Evolutionary conservation across 495 filamentous ascomycete genomes (phyloP).

Genomic region (Annulohypoxylon bovei): DNA sequence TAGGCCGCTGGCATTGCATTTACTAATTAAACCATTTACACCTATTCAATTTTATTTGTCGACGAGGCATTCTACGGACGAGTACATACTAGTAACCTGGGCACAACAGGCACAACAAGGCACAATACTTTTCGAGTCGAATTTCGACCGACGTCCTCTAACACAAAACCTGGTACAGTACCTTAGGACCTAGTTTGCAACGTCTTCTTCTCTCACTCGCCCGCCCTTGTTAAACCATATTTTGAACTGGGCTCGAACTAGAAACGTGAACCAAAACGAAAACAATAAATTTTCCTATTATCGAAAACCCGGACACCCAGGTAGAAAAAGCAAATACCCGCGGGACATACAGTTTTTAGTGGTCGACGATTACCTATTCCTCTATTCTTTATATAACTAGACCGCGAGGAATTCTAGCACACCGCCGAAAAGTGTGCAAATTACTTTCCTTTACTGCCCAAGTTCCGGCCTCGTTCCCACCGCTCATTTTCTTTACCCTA

Average conservation of each 20-base stretch:
- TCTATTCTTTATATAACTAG: conserved; percentile 7
- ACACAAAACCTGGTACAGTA: neutral
- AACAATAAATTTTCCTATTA: neutral
- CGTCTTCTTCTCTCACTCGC: conserved; percentile 9
- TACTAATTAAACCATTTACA: neutral
- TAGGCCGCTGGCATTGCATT: conserved; percentile 14
- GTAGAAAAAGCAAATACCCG: neutral
- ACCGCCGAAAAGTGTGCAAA: conserved; percentile 34
- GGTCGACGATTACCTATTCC: conserved; percentile 17
- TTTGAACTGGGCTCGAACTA: conserved; percentile 11
- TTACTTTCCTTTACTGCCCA: conserved; percentile 27
- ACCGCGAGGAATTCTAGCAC: conserved; percentile 9
- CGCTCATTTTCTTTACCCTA: conserved; percentile 16
- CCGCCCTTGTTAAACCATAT: neutral
- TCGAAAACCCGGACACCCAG: neutral
- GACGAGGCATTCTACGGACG: neutral
- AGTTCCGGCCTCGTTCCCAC: conserved; percentile 1
- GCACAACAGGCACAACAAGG: neutral
- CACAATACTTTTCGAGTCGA: neutral
- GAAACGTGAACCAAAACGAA: neutral
- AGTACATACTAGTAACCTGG: neutral
- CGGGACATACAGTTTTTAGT: conserved; percentile 18
- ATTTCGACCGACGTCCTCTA: neutral
- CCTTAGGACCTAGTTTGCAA: conserved; percentile 17
- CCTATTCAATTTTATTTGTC: neutral